Evolutionary conservation across 371 early-diverging fungal species (phyloP).

Genomic region (Actinomortierella wolfii): DNA sequence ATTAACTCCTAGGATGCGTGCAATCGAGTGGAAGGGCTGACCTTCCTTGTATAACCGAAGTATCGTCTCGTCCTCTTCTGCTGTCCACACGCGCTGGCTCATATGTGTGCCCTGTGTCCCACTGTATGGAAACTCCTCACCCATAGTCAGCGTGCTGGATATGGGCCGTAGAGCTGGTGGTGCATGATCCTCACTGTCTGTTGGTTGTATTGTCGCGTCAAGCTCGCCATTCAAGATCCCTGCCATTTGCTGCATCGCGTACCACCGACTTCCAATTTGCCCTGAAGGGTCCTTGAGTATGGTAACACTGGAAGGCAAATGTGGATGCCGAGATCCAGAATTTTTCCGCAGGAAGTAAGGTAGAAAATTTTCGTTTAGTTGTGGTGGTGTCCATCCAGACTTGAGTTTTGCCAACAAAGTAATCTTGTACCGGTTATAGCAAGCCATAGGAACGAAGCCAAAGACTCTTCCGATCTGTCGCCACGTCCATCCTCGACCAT

Average conservation of each 20-base stretch:
- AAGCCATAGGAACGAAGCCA: conserved; percentile 16
- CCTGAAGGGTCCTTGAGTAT: too few relatives aligned
- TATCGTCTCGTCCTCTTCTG: conserved; percentile 23
- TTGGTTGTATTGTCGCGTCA: not conserved
- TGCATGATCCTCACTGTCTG: not conserved
- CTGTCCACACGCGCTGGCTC: conserved; percentile 14
- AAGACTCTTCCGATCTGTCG: conserved; percentile 24
- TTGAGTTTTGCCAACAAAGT: conserved; percentile 4
- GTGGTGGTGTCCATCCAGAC: conserved; percentile 21
- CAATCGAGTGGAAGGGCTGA: conserved; percentile 13
- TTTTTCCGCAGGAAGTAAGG: too few relatives aligned
- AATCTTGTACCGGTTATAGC: conserved; percentile 21
- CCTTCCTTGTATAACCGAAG: conserved; percentile 1
- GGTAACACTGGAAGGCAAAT: too few relatives aligned
- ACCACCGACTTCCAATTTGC: too few relatives aligned
- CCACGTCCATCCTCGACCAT: conserved; percentile 24
- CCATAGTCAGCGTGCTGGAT: not conserved
- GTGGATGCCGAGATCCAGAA: too few relatives aligned
- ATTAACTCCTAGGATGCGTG: conserved; percentile 5
- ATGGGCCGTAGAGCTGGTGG: too few relatives aligned
- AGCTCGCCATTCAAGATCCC: too few relatives aligned
- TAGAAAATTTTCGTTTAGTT: not conserved
- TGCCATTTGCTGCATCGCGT: too few relatives aligned
- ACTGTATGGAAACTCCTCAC: conserved; percentile 16
- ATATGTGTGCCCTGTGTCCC: not conserved